A percentile compares a stretch with the other conserved stretches of the same genome.
These are phyloP conservation scores for Sporothrix pseudoabietina DNA, from an alignment of 2,329 filamentous ascomycete genomes.

Conservation along the genomic window DNA sequence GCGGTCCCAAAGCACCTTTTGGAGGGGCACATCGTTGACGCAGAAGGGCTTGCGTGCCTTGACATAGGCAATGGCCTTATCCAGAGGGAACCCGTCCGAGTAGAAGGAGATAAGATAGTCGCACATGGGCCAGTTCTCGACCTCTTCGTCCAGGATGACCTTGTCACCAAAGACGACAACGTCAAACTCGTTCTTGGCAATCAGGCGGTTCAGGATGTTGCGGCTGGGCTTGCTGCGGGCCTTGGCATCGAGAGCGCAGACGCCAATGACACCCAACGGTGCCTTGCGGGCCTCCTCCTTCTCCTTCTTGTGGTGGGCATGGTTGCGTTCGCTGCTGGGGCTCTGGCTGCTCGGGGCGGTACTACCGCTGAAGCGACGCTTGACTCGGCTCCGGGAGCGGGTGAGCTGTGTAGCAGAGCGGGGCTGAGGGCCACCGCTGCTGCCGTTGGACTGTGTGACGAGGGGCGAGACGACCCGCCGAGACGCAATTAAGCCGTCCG, in stretches of 20 bases:
- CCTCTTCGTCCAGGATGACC: slow-evolving; percentile 93
- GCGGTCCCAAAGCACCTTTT: slow-evolving; percentile 94
- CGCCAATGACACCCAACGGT: slow-evolving; percentile 73
- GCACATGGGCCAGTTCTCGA: slow-evolving; percentile 94
- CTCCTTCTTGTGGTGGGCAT: slow-evolving; percentile 50
- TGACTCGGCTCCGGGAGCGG: slow-evolving; percentile 63
- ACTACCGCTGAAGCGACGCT: slow-evolving; percentile 78
- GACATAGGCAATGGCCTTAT: slow-evolving; percentile 95
- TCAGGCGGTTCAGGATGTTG: slow-evolving; percentile 91
- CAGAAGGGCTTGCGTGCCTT: slow-evolving; percentile 93
- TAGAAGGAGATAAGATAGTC: slow-evolving; percentile 99
- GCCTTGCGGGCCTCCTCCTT: slow-evolving; percentile 67
- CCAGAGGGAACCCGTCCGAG: slow-evolving; percentile 92
- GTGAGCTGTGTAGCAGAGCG: slow-evolving; percentile 38
- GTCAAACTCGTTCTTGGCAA: slow-evolving; percentile 89
- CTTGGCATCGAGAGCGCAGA: slow-evolving; percentile 94
- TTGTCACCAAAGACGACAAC: slow-evolving; percentile 98
- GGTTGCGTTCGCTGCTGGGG: slow-evolving; percentile 68
- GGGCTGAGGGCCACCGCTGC: slow-evolving; percentile 1
- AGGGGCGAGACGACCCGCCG: slow-evolving; percentile 29
- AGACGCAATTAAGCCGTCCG: slow-evolving; percentile 12
- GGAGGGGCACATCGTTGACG: slow-evolving; percentile 97
- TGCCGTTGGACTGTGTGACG: slow-evolving; percentile 34
- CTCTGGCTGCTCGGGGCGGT: slow-evolving; percentile 81
- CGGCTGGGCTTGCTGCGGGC: slow-evolving; percentile 95